These are phyloP conservation scores for Neonothopanus nambi DNA, from an alignment of 1,284 basidiomycete genomes.

Conservation along the genomic window DNA sequence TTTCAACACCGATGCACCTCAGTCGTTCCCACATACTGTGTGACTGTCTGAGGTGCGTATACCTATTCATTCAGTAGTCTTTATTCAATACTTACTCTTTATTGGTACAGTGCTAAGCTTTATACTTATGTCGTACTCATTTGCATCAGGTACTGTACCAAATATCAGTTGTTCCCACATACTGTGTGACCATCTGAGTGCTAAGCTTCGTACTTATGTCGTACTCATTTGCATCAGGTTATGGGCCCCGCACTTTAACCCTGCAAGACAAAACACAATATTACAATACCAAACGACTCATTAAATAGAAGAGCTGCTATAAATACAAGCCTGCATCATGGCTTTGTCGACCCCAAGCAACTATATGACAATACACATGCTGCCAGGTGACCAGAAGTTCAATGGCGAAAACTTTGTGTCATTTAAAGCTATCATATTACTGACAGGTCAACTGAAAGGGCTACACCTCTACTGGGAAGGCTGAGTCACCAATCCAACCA, in stretches of 20 bases:
- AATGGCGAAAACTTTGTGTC: conserved; percentile 6
- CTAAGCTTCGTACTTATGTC: neutral
- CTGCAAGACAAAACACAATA: neutral
- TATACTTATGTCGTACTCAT: neutral
- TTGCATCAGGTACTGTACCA: neutral
- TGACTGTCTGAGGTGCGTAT: too few relatives aligned
- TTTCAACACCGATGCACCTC: neutral
- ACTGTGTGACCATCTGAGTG: too few relatives aligned
- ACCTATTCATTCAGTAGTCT: neutral
- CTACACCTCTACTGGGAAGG: conserved; percentile 9
- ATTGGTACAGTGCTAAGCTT: too few relatives aligned
- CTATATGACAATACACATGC: neutral
- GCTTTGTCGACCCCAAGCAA: neutral
- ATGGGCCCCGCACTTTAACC: neutral
- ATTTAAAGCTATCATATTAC: neutral
- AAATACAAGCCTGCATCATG: neutral
- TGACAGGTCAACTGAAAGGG: neutral
- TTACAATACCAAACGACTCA: neutral
- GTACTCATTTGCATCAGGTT: neutral
- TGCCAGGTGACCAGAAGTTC: conserved; percentile 5
- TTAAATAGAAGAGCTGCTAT: neutral
- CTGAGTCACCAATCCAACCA: neutral
- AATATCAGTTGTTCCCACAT: neutral
- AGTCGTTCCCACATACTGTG: neutral
- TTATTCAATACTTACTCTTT: neutral